Conservation (phyloP, 805 yeast species). For the Nakazawaea populi region DNA sequence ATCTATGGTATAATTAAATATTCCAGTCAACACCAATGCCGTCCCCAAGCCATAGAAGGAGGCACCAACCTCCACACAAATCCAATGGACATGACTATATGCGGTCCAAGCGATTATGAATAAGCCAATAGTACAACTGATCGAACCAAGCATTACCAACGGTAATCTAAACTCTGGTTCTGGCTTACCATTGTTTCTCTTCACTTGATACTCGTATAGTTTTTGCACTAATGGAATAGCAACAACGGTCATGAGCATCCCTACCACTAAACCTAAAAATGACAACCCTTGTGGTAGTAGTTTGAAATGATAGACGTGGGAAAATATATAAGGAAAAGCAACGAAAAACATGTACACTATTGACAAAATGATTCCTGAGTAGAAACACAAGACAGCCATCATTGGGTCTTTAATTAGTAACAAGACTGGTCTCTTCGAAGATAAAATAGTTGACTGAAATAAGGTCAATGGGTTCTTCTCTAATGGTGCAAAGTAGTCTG, state of each 20-base stretch:
- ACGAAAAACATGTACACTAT: slow-evolving; percentile 61
- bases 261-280: slow-evolving; percentile 53
- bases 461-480: slow-evolving; percentile 32
- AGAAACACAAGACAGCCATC: slow-evolving; percentile 46
- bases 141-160: slow-evolving; percentile 52
- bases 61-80: slow-evolving; percentile 41
- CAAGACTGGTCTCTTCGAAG: slow-evolving; percentile 47
- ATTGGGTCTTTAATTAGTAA: slow-evolving; percentile 47
- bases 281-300: slow-evolving; percentile 57
- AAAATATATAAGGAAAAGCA: slow-evolving; percentile 58
- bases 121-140: slow-evolving; percentile 45
- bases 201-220: slow-evolving; percentile 27
- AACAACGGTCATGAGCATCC: slow-evolving; percentile 39
- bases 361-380: slow-evolving; percentile 53
- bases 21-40: slow-evolving; percentile 33
- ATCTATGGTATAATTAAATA: slow-evolving; percentile 34
- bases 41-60: slow-evolving; percentile 37
- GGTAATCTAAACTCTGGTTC: slow-evolving; percentile 55
- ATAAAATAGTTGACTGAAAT: slow-evolving; percentile 31
- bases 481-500: slow-evolving; percentile 32
- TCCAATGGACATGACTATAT: slow-evolving; percentile 45
- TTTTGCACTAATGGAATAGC: slow-evolving; percentile 26
- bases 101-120: slow-evolving; percentile 60
- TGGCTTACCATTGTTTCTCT: slow-evolving; percentile 33
- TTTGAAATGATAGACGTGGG: slow-evolving; percentile 42